phyloP scores from a whole-genome alignment of 1,139 yeast genomes.

The Zhuliangozyma parablackwelliae region DNA sequence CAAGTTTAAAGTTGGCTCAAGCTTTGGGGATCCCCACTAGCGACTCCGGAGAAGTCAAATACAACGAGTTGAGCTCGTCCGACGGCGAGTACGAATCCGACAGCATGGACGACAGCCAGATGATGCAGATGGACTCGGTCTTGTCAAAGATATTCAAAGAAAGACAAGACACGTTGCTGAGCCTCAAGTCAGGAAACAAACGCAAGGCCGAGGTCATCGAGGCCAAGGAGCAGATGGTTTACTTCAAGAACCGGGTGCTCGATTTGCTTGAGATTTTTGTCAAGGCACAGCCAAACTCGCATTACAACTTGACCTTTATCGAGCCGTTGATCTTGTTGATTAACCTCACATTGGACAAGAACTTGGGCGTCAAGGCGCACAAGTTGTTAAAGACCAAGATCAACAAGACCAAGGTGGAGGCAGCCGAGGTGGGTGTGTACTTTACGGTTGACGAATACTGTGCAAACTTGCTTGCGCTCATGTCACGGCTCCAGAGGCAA shows the following conservation, averaged over 20 bases:
- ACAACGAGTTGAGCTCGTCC: conserved; percentile 35
- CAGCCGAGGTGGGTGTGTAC: conserved; percentile 14
- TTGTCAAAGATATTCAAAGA: conserved; percentile 81
- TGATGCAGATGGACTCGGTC: conserved; percentile 92
- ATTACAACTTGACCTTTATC: conserved; percentile 42
- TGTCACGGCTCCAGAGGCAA: conserved; percentile 29
- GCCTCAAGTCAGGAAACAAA: conserved; percentile 53
- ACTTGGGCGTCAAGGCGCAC: conserved; percentile 71
- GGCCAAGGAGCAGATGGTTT: conserved; percentile 75
- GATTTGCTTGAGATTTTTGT: conserved; percentile 69
- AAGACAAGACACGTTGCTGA: conserved; percentile 58
- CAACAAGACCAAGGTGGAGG: conserved; percentile 46
- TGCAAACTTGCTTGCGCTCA: conserved; percentile 15
- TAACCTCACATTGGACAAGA: conserved; percentile 62
- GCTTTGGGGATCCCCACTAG: conserved; percentile 69
- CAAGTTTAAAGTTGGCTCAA: conserved; percentile 69
- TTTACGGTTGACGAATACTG: conserved; percentile 16
- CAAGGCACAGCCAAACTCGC: conserved; percentile 42
- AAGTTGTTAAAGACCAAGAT: conserved; percentile 61
- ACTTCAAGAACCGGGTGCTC: conserved; percentile 73
- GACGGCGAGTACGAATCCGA: conserved; percentile 57
- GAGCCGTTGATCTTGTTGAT: conserved; percentile 59
- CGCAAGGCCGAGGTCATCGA: conserved; percentile 66
- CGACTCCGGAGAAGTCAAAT: conserved; percentile 42
- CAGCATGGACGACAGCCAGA: conserved; percentile 92